Evolutionary conservation across 179 eudicot species (phyloP).

Genomic region (Beta lomatogona): DNA sequence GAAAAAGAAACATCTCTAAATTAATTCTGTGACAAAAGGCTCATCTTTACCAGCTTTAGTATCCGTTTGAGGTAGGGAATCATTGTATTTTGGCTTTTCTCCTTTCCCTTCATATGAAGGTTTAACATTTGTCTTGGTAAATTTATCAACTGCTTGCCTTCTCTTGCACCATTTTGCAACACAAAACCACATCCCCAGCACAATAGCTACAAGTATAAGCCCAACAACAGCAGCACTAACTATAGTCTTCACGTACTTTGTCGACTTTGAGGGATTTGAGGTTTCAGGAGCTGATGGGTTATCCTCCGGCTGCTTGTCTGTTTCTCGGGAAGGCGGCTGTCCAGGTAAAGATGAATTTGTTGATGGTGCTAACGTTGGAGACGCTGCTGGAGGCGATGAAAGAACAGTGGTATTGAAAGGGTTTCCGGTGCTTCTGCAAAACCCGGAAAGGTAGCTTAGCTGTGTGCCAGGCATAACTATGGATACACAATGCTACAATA

Average conservation of each 20-base stretch:
- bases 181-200: conserved; percentile 53
- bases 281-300: conserved; percentile 39
- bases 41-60: conserved; percentile 35
- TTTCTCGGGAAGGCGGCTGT: conserved; percentile 41
- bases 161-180: conserved; percentile 43
- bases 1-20: background rate
- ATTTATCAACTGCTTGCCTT: conserved; percentile 29
- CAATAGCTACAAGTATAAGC: conserved; percentile 46
- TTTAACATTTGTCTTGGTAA: conserved; percentile 27
- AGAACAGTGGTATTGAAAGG: conserved; percentile 67
- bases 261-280: conserved; percentile 33
- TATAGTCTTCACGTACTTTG: conserved; percentile 31
- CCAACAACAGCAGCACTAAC: conserved; percentile 51
- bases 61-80: conserved; percentile 35
- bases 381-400: conserved; percentile 57
- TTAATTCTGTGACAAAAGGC: background rate
- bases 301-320: conserved; percentile 34
- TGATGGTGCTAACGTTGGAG: conserved; percentile 46
- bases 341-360: conserved; percentile 47
- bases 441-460: background rate
- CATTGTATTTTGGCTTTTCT: conserved; percentile 27
- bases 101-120: conserved; percentile 17
- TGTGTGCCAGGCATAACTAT: background rate
- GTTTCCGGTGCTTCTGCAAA: conserved; percentile 64
- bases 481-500: too few relatives aligned